Evolutionary conservation across 805 yeast genomes (phyloP), one percentile per base, ranked within the genome.

Genomic region (Zygosaccharomyces siamensis): DNA sequence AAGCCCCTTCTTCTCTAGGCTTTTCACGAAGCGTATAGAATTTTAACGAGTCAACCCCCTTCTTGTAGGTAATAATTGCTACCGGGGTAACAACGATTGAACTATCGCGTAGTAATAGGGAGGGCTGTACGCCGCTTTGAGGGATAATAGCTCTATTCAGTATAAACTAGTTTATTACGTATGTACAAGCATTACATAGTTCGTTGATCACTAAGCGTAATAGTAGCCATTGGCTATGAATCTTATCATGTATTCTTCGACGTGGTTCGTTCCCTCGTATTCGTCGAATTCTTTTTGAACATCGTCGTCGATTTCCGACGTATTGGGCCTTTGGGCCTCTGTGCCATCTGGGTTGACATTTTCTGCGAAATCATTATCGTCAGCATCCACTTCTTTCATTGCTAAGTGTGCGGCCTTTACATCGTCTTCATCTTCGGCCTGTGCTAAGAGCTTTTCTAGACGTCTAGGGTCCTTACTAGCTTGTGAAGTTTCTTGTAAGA

Each of bases 181-280:
- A 33, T 33, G 36, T 33, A 33, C 36, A 33, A 33, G 36, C 36
- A 33, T 33, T 33, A 33, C 36, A 33, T 14, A 33, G 36, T 33
- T n/a, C 11, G 36, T 33, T 16, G 36, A 33, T 33, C 36, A 18
- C 16, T 14, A 14, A 33, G 21, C 20, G 57, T 70, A 77, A 62
- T 82, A 86, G 62, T 73, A 78, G 0, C 97, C 97, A 46, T 82
- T 83, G 51, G 95, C 95, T 50, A 93, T 87, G 63, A 79, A 87
- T 51, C 90, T 74, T 53, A 93, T 80, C 99, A 93, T 93, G 71
- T 90, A 95, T 73, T 93, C 98, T 64, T 93, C 99, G 46, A 92
- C 80, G 65, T 89, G 97, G 3, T 86, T 86, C 44, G 83, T 76
- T 4, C 74, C 76, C 30, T 82, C 76, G 50, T 71, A 72, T 43